Evolutionary conservation across 768 basidiomycete genomes (phyloP), one percentile per base, ranked within the genome.

Genomic region (Amanita fuliginea): DNA sequence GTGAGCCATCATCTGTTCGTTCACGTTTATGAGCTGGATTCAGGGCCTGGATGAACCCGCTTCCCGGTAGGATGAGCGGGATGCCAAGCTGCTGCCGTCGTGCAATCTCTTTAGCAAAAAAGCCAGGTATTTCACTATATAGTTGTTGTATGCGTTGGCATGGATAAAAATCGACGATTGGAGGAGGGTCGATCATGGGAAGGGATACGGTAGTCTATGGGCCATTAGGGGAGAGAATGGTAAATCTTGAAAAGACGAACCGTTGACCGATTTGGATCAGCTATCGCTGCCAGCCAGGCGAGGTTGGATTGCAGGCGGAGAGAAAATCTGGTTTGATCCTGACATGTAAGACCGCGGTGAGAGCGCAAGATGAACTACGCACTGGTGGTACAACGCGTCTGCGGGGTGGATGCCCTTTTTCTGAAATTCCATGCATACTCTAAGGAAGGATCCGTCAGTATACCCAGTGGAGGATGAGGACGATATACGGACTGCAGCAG

Each of bases 231-330:
- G n/a, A 51, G 47, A 39, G 9, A 42, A 34, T 30, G 24, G 2
- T 44, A 37, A 42, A 22, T 26, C 22, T 43, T 46, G 42, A 21
- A 52, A 39, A 49, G 49, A 64, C 74, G 44, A 66, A 80, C 79
- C 34, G 65, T 67, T 57, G 67, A 70, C 43, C 70, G 71, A 39
- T 62, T 69, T 14, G 71, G 71, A 55, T 87, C 84, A 36, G 77
- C 80, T n/a, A 75, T 77, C 16, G 77, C 74, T 41, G 83, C 82
- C 54, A 87, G 63, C 80, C 80, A 87, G 1, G 74, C 67, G 11
- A 89, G 69, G 60, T 88, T 89, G 26, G 78, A 74, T 56, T 87
- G 82, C 35, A 89, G 63, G 42, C 85, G 77, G 10, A 50, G 47
- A 3, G 74, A 63, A 63, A 77, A 87, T 59, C 86, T 87, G 22